Conservation (phyloP, 2,329 filamentous ascomycete species). For the Cordyceps tenuipes region DNA sequence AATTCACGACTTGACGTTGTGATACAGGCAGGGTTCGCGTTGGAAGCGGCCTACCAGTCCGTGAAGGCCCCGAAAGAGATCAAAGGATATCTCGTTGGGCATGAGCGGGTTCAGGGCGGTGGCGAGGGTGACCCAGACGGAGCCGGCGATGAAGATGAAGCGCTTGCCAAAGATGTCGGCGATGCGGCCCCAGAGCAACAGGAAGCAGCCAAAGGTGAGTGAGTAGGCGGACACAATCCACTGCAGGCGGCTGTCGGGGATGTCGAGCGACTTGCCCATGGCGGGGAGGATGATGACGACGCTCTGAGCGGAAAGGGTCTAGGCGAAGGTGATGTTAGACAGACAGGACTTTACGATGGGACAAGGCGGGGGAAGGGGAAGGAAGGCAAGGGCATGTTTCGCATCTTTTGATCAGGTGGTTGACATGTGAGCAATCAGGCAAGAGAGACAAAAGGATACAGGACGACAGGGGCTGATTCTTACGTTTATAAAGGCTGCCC, state of each 20-base stretch:
- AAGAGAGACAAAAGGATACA: background rate
- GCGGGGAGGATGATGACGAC: constrained; percentile 55
- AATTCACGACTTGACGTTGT: no score
- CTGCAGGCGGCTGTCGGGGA: constrained; percentile 51
- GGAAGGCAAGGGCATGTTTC: background rate
- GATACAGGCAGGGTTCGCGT: background rate
- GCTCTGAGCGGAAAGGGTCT: constrained; percentile 50
- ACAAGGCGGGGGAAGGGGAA: background rate
- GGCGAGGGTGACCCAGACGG: constrained; percentile 52
- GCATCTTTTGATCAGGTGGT: constrained; percentile 7
- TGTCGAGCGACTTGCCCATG: constrained; percentile 47
- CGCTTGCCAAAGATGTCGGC: constrained; percentile 61
- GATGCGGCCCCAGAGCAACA: constrained; percentile 59
- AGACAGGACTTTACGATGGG: background rate
- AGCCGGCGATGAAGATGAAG: constrained; percentile 55
- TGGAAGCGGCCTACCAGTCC: constrained; percentile 38
- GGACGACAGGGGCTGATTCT: constrained; percentile 5
- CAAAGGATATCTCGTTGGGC: constrained; percentile 58
- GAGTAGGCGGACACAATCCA: constrained; percentile 61
- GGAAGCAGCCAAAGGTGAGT: constrained; percentile 58
- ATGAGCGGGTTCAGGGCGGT: constrained; percentile 56
- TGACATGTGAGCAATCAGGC: background rate
- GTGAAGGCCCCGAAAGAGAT: constrained; percentile 58
- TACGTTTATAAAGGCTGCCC: constrained; percentile 49
- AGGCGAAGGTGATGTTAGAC: background rate